A percentile compares a stretch with the other conserved stretches of the same genome.
Conservation (phyloP, 2,329 filamentous ascomycete species). For the Fusarium miscanthi region DNA sequence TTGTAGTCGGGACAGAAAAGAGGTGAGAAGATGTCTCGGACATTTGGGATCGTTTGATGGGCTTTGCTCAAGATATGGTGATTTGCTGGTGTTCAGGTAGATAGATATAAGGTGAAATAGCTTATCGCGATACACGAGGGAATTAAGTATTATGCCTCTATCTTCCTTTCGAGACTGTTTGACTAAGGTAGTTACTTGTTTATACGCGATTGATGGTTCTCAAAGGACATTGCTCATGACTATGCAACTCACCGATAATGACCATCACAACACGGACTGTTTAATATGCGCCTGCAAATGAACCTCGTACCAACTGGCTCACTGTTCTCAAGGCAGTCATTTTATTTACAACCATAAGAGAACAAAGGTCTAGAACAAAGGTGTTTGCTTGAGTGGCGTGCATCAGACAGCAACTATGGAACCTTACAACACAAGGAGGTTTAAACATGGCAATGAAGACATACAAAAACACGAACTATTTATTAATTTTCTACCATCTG, state of each 20-base stretch:
- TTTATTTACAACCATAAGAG: background rate
- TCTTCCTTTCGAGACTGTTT: background rate
- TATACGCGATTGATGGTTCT: background rate
- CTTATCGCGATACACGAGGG: background rate
- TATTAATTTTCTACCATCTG: background rate
- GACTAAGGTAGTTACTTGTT: too few relatives aligned
- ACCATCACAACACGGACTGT: background rate
- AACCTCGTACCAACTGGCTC: accelerated
- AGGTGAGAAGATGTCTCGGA: accelerated
- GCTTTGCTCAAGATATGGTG: background rate
- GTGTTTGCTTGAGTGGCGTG: too few relatives aligned
- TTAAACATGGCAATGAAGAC: background rate
- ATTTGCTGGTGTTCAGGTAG: too few relatives aligned
- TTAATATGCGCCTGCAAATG: background rate
- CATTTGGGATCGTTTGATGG: background rate
- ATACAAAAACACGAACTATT: background rate
- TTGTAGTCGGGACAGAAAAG: background rate
- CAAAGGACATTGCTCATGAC: background rate
- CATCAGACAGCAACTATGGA: background rate
- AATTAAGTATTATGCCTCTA: too few relatives aligned
- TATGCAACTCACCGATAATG: background rate
- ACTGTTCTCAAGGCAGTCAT: accelerated
- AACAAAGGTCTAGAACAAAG: background rate
- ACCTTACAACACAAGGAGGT: background rate
- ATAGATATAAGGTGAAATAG: too few relatives aligned